Evolutionary conservation across 208 protist genomes (phyloP), one percentile per base, ranked within the genome.

Genomic region (Plasmodiophora brassicae): DNA sequence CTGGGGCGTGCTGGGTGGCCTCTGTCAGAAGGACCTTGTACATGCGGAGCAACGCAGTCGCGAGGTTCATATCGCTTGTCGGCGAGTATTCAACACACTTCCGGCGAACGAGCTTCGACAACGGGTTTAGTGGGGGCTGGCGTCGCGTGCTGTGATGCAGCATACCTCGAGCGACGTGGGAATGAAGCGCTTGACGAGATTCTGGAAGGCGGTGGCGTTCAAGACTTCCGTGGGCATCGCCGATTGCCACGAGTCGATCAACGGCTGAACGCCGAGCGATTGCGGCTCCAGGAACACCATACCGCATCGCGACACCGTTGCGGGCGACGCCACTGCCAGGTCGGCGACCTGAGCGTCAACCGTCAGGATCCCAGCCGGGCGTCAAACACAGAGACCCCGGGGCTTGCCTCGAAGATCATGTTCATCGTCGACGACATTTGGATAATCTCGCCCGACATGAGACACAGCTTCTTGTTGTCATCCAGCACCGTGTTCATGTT

Each of bases 401-500:
- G 41, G 96, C 95, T 38, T 94, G 96, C 92, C 85, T 94, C 93
- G 83, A 94, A 94, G 1, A 94, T 84, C 89, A 95, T 93, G 22
- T 38, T 45, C 93, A 95, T 94, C 45, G 39, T 54, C 44, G 84
- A 85, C 14, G 88, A 89, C 45, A 98, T 97, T 90, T 97, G 97
- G 91, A 98, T 98, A 88, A 97, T 95, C 92, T 98, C 96, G 46
- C 96, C 96, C 25, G 83, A 91, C 96, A 97, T 92, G 32, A 99
- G 93, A 91, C 97, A 99, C 0, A 99, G 94, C 88, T 97, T 94
- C 93, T 98, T 98, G 93, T 98, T 98, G 91, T 99, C 97, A 92
- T 99, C 98, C 5, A 99, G 92, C 0, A 99, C 97, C 0, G 97
- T 98, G 93, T 99, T 99, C 96, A 99, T 97, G 89, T 97, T 98